A percentile compares a stretch with the other conserved stretches of the same genome.
These are phyloP conservation scores for Leccinum disarticulatum DNA, from an alignment of 768 basidiomycete genomes.

Conservation along the genomic window DNA sequence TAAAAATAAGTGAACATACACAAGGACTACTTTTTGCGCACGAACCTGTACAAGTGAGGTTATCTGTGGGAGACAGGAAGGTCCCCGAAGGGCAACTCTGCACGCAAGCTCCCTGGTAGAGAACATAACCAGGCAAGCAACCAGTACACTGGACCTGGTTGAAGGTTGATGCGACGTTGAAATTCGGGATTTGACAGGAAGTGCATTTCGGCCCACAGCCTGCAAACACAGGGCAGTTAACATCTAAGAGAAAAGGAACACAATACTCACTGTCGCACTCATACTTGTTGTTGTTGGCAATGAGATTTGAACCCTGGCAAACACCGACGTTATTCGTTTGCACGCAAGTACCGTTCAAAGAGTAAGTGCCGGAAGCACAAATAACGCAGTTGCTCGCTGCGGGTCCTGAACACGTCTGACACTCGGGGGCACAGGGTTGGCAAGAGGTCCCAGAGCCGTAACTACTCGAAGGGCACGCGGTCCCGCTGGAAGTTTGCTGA, in stretches of 20 bases:
- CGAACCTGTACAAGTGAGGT: slow-evolving; percentile 73
- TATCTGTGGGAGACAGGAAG: slow-evolving; percentile 70
- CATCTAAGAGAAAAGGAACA: background rate
- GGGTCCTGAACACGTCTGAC: slow-evolving; percentile 67
- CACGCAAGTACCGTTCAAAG: slow-evolving; percentile 72
- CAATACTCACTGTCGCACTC: slow-evolving; percentile 68
- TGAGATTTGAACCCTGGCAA: slow-evolving; percentile 66
- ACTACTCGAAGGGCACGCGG: slow-evolving; percentile 61
- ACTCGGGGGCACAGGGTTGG: slow-evolving; percentile 58
- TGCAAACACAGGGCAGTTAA: slow-evolving; percentile 28
- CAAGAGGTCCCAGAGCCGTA: slow-evolving; percentile 61
- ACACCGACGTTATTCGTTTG: slow-evolving; percentile 63
- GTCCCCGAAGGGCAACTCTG: slow-evolving; percentile 69
- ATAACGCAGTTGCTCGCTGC: slow-evolving; percentile 70
- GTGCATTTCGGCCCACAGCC: slow-evolving; percentile 85
- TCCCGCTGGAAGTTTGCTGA: slow-evolving; percentile 50
- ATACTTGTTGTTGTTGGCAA: slow-evolving; percentile 81
- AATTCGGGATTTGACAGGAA: slow-evolving; percentile 71
- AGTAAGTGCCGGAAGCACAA: slow-evolving; percentile 61
- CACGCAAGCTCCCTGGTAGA: slow-evolving; percentile 71
- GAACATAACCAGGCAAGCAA: slow-evolving; percentile 74
- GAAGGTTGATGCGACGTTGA: slow-evolving; percentile 65
- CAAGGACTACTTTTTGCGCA: slow-evolving; percentile 1
- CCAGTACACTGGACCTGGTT: slow-evolving; percentile 70
- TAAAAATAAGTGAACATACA: slow-evolving; percentile 10